Evolutionary conservation across 2,329 filamentous ascomycete genomes (phyloP), one percentile per base, ranked within the genome.

Genomic region (Colletotrichum cuscutae): DNA sequence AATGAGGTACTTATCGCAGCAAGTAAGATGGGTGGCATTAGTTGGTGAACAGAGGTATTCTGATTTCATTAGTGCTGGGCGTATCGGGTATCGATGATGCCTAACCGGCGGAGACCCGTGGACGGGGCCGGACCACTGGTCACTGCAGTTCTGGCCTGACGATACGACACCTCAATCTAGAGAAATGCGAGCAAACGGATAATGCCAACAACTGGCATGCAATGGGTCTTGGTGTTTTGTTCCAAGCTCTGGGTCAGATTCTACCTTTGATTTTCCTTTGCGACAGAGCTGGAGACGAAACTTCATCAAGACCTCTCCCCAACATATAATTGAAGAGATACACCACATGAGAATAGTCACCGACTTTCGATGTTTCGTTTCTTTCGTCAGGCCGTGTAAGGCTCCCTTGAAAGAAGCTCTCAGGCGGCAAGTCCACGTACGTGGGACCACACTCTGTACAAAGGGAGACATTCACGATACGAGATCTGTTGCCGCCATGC

Each of bases 41-140:
- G 42, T 49, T 22, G 19, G 8, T 49, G 42, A 8, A n/a, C 19
- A 11, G 1, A 49, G 19, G 42, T 49, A 35, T 35, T 35, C 32
- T 35, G 32, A 35, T 35, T 35, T 35, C 11, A 35, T 35, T 1
- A 35, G 32, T 49, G 42, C 42, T 49, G 42, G 42, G 8, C 42
- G 19, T 69, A 62, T 64, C 61, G 61, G 71, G 71, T 73, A 65
- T 71, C 71, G 71, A 73, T 71, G 71, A 61, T 73, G 71, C 71
- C 71, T 73, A 66, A 73, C 42, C 42, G 7, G 42, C 66, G 66
- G 58, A 57, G 35, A 26, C 37, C 26, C 35, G 62, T 61, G 62
- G 56, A 66, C 54, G 56, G 68, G 65, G 26, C 53, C 53, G 65
- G 69, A 60, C 46, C 65, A 69, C 49, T 60, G 60, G 60, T 15